Percentiles rank a stretch among this genome's conserved stretches.
These are phyloP conservation scores for Trypanosoma theileri DNA, from an alignment of 208 protist genomes.

Conservation along the genomic window DNA sequence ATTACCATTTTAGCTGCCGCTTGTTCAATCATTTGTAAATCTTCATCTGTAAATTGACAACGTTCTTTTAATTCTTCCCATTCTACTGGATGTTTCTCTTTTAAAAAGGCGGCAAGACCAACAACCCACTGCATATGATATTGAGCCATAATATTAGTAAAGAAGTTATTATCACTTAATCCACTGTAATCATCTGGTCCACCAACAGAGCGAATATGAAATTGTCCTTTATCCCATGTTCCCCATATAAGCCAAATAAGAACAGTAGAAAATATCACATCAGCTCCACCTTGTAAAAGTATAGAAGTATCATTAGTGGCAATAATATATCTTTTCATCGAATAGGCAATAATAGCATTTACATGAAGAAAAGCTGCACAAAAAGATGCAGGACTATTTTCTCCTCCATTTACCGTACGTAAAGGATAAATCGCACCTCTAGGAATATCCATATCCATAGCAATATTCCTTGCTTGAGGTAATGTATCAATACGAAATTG, in stretches of 20 bases:
- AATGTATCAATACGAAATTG: constrained; percentile 86
- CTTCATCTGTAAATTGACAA: constrained; percentile 66
- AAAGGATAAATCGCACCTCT: constrained; percentile 85
- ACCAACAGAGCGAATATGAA: constrained; percentile 83
- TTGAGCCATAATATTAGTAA: constrained; percentile 91
- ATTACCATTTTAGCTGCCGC: constrained; percentile 74
- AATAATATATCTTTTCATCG: constrained; percentile 77
- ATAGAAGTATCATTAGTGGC: constrained; percentile 81
- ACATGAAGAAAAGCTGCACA: constrained; percentile 80
- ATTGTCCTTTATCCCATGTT: constrained; percentile 76
- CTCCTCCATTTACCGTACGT: constrained; percentile 79
- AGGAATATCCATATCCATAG: constrained; percentile 71
- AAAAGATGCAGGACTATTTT: constrained; percentile 61
- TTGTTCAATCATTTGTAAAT: constrained; percentile 72
- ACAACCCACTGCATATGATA: constrained; percentile 84
- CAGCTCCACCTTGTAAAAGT: constrained; percentile 65
- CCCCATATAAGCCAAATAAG: constrained; percentile 89
- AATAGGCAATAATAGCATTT: constrained; percentile 83
- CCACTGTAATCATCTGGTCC: constrained; percentile 88
- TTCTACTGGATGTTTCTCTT: constrained; percentile 52
- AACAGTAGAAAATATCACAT: constrained; percentile 79
- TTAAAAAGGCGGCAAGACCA: constrained; percentile 51
- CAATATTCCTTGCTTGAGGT: constrained; percentile 66
- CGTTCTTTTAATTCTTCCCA: constrained; percentile 67
- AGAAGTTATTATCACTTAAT: constrained; percentile 89